These are phyloP conservation scores for Emergomyces pasteurianus DNA, from an alignment of 2,329 filamentous ascomycete species.

Conservation along the genomic window DNA sequence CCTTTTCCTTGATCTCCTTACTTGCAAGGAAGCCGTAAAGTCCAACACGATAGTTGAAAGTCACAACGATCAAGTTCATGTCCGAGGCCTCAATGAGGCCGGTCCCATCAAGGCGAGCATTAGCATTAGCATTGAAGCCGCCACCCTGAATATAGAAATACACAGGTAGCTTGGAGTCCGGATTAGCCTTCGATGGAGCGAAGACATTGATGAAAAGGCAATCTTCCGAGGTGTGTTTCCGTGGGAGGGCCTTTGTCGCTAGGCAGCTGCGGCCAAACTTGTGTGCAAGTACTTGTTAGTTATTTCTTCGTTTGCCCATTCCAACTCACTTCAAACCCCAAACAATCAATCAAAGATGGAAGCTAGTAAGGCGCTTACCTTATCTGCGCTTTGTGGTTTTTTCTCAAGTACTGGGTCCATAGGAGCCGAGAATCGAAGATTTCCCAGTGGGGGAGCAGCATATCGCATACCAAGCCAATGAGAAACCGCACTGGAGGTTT, in stretches of 20 bases:
- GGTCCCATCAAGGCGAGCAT: conserved; percentile 48
- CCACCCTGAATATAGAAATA: conserved; percentile 52
- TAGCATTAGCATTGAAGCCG: conserved; percentile 49
- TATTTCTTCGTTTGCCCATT: background rate
- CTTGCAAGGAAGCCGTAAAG: conserved; percentile 59
- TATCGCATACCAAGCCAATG: conserved; percentile 67
- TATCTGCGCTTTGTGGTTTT: conserved; percentile 42
- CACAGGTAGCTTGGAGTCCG: conserved; percentile 47
- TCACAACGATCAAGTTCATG: conserved; percentile 55
- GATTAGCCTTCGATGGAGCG: conserved; percentile 22
- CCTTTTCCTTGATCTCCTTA: conserved; percentile 38
- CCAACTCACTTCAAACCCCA: background rate
- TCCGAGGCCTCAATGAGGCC: conserved; percentile 49
- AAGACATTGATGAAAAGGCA: conserved; percentile 34
- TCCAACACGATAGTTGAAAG: conserved; percentile 65
- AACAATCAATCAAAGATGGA: background rate
- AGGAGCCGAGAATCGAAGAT: conserved; percentile 56
- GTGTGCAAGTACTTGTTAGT: conserved; percentile 7
- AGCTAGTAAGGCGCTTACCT: conserved; percentile 28
- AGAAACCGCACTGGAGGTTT: conserved; percentile 45
- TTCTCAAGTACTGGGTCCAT: conserved; percentile 43
- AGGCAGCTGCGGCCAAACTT: conserved; percentile 47
- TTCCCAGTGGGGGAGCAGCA: conserved; percentile 55
- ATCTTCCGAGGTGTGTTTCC: conserved; percentile 34
- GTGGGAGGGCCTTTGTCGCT: conserved; percentile 53